phyloP scores from a whole-genome alignment of 2,329 filamentous ascomycete genomes.

The Rhynchosporium agropyri region DNA sequence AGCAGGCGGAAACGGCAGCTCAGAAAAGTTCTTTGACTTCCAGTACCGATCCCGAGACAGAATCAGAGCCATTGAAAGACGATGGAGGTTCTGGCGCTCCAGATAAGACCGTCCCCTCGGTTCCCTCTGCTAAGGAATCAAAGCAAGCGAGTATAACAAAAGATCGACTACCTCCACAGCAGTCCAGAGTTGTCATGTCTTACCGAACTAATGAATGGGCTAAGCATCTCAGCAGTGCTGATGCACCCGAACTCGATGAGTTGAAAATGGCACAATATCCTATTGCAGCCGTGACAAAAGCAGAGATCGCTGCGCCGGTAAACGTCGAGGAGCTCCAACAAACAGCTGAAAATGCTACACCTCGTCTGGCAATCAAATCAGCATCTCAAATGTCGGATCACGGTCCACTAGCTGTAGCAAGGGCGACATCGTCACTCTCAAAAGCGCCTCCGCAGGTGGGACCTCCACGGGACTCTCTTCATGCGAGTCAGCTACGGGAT shows the following conservation, averaged over 20 bases:
- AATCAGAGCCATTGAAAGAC: slow-evolving; percentile 17
- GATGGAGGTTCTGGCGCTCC: slow-evolving; percentile 17
- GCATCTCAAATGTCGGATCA: slow-evolving; percentile 30
- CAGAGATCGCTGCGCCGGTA: slow-evolving; percentile 63
- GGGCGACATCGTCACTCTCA: slow-evolving; percentile 32
- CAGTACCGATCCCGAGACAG: slow-evolving; percentile 33
- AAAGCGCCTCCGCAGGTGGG: slow-evolving; percentile 17
- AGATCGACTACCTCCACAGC: slow-evolving; percentile 66
- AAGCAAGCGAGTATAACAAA: slow-evolving; percentile 55
- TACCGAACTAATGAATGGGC: slow-evolving; percentile 97
- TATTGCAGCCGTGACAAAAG: slow-evolving; percentile 39
- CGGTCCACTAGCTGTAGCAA: slow-evolving; percentile 15
- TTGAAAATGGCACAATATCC: slow-evolving; percentile 53
- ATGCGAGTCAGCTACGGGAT: slow-evolving; percentile 18
- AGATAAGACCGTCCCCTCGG: slow-evolving; percentile 34
- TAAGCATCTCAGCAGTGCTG: slow-evolving; percentile 80
- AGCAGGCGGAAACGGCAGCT: slow-evolving; percentile 11
- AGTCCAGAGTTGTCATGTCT: slow-evolving; percentile 77
- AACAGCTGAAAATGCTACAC: slow-evolving; percentile 49
- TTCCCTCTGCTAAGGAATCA: slow-evolving; percentile 49
- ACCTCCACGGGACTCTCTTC: slow-evolving; percentile 17
- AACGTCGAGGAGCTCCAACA: slow-evolving; percentile 66
- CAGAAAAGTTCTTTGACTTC: slow-evolving; percentile 27
- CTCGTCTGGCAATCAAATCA: slow-evolving; percentile 27
- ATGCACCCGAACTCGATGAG: slow-evolving; percentile 68